Percentiles rank a stretch among this genome's conserved stretches.
These are phyloP conservation scores for Lachancea waltii DNA, from an alignment of 805 yeast genomes.

Conservation along the genomic window DNA sequence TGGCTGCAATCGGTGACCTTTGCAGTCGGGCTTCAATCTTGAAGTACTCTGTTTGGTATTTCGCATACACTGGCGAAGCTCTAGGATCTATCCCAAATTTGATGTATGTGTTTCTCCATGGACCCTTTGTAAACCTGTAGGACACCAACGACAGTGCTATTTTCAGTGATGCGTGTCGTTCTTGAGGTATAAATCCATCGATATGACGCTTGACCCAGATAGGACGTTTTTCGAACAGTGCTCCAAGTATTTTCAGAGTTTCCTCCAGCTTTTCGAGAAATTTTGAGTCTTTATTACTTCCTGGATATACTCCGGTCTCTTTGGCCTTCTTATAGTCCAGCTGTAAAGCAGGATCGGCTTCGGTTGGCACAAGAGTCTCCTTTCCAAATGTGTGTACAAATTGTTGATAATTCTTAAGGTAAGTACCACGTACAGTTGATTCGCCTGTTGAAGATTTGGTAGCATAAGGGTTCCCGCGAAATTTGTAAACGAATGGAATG, in stretches of 20 bases:
- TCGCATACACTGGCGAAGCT: slow-evolving; percentile 44
- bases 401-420: slow-evolving; percentile 38
- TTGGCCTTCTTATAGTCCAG: slow-evolving; percentile 38
- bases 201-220: slow-evolving; percentile 81
- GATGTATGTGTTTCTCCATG: slow-evolving; percentile 87
- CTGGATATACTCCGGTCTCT: slow-evolving; percentile 28
- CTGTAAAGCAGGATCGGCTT: slow-evolving; percentile 45
- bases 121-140: slow-evolving; percentile 79
- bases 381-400: slow-evolving; percentile 41
- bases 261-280: slow-evolving; percentile 27
- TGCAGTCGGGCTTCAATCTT: slow-evolving; percentile 31
- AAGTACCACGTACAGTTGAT: slow-evolving; percentile 39
- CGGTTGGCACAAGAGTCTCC: slow-evolving; percentile 40
- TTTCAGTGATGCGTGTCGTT: slow-evolving; percentile 42
- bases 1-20: slow-evolving; percentile 23
- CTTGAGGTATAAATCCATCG: slow-evolving; percentile 43
- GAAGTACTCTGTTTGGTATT: slow-evolving; percentile 82
- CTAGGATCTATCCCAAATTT: slow-evolving; percentile 75
- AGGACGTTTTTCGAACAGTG: slow-evolving; percentile 64
- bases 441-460: slow-evolving; percentile 50
- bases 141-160: slow-evolving; percentile 81
- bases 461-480: slow-evolving; percentile 62
- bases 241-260: slow-evolving; percentile 28
- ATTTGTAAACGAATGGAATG: slow-evolving; percentile 72
- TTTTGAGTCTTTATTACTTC: slow-evolving; percentile 29